Base-by-base conservation (phyloP, 2,329 filamentous ascomycete genomes). In the Epichloe typhina region DNA sequence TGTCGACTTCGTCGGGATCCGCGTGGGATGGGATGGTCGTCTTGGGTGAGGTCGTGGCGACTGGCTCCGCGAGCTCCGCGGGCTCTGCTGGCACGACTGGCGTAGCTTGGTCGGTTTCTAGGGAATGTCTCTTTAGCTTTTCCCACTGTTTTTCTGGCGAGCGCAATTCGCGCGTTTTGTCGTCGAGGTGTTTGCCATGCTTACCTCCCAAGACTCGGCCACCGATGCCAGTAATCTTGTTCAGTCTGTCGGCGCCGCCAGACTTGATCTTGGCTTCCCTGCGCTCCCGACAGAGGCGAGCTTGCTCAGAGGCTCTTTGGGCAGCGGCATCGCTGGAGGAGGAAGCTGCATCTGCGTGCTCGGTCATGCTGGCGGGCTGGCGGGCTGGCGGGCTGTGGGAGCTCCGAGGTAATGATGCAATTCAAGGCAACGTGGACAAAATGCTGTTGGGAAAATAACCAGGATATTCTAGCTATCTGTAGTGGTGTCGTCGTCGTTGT, bases 221-320 rank as follows among this genome's bases (percentile, higher is more conserved):
- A 31, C 82, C 82, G 26, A 88, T 68, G 1, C 83, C 82, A 12
- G 83, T 87, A 65, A 93, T 93, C 65, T 78, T 84, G 60, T 86
- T 82, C 54, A 93, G 69, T 54, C 87, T 72, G 39, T 81, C 76
- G 17, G 80, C 78, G 52, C 84, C 86, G 53, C 83, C 82, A 47
- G 82, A 80, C 59, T 77, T 79, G 67, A 90, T 82, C 72, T 90
- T 91, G 52, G 85, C 86, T 64, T 88, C 83, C 46, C 86, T 78
- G 39, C 85, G 80, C 65, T 90, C 86, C 66, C 88, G 87, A 58
- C 87, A 83, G 52, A 88, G 73, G 45, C 86, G 81, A 38, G 83
- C 83, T 66, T 88, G 82, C 56, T 84, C 79, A 26, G 74, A 69
- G 3, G 79, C 77, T 54, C 76, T 69, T 53, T 72, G 69, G 13